Evolutionary conservation across 768 basidiomycete genomes (phyloP), one percentile per base, ranked within the genome.

Genomic region (Pholiota microspora): DNA sequence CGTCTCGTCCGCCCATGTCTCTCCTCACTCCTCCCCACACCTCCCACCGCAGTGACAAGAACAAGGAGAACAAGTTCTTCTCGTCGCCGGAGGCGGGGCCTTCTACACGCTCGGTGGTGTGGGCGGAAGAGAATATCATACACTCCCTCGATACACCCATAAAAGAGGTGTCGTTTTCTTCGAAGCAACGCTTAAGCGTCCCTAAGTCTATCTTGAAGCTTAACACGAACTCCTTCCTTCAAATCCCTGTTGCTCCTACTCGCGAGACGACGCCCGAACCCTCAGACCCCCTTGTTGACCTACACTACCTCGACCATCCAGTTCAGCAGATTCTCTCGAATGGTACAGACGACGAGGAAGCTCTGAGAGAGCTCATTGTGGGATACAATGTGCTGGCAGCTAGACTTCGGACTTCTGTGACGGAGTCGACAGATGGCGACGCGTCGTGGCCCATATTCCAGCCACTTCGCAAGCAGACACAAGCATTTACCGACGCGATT

Each of bases 221-320:
- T 38, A n/a, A 32, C 59, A 47, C 63, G 73, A 51, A 49, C 32
- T 32, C 34, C 51, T 18, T 69, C 78, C 18, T 67, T 76, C 0
- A 63, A 75, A 2, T 51, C 7, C 51, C 81, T n/a, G 73, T 65
- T n/a, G 45, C 49, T 55, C 70, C 69, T 23, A 67, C 71, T 49
- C 80, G 89, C 53, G 84, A 89, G 53, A 69, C 75, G 12, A 92
- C 91, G 0, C 92, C 91, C n/a, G 90, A 90, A 62, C 91, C 92
- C 2, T 69, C 71, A 2, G 82, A 85, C 61, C 87, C 89, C 9
- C 75, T 90, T 15, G 75, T 74, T 6, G 76, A 90, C 62, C 69
- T 84, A 10, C 67, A 69, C 16, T 93, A 90, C 64, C 80, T 93
- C 27, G 76, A 77, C n/a, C 72, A 77, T 24, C 85, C 90, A 2